These are phyloP conservation scores for Psilocybe cubensis DNA, from an alignment of 768 basidiomycete species.

Conservation along the genomic window DNA sequence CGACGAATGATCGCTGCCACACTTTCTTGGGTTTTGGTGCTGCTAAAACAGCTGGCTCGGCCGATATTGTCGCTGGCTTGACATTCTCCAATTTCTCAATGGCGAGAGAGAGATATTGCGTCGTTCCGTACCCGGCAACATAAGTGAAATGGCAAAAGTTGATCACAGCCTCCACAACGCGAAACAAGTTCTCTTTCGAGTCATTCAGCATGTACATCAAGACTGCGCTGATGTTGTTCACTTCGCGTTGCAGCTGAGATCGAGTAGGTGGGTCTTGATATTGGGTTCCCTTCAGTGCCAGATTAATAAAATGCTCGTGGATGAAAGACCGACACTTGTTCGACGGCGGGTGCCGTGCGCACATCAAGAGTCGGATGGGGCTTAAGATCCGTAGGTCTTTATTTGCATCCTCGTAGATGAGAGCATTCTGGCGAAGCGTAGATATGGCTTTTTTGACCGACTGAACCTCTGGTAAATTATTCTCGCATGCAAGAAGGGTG, in stretches of 20 bases:
- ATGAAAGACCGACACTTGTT: conserved; percentile 19
- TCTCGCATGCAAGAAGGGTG: conserved; percentile 17
- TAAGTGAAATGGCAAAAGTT: conserved; percentile 29
- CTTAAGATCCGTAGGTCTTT: conserved; percentile 28
- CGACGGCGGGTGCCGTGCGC: conserved; percentile 24
- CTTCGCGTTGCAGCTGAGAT: conserved; percentile 23
- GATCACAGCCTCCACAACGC: conserved; percentile 22
- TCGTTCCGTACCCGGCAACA: conserved; percentile 23
- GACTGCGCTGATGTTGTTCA: conserved; percentile 28
- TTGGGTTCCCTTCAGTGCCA: conserved; percentile 18
- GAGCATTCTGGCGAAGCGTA: conserved; percentile 30
- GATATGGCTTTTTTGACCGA: conserved; percentile 26
- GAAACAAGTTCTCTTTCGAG: conserved; percentile 10
- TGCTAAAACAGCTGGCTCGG: not conserved
- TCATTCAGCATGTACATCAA: conserved; percentile 21
- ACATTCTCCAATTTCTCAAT: conserved; percentile 19
- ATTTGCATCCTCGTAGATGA: conserved; percentile 24
- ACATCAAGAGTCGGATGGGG: conserved; percentile 30
- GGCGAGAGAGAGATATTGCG: conserved; percentile 20
- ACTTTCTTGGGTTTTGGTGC: not conserved
- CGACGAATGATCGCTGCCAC: conserved; percentile 1
- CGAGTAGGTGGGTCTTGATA: conserved; percentile 11
- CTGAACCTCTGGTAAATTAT: conserved; percentile 20
- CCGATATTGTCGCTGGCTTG: not conserved
- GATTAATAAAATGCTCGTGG: conserved; percentile 23